Conservation (phyloP, 148 eudicot genomes). For the Vaccinium darrowii region DNA sequence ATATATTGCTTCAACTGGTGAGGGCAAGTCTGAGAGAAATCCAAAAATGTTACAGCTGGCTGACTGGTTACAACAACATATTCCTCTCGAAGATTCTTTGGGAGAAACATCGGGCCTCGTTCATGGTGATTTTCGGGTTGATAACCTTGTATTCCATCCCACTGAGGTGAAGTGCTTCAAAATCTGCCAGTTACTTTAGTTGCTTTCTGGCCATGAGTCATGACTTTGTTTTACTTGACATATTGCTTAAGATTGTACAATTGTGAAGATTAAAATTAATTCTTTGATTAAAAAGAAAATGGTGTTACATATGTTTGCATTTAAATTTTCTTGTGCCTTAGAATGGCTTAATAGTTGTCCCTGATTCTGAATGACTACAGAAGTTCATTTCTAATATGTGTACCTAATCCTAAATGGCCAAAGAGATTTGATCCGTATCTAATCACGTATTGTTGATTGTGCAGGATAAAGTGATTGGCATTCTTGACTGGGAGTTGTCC, state of each 20-base stretch:
- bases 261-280: not conserved
- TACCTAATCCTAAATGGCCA: not conserved
- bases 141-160: slow-evolving; percentile 96
- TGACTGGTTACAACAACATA: slow-evolving; percentile 68
- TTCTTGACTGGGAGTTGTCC: slow-evolving; percentile 97
- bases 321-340: not conserved
- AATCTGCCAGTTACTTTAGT: not conserved
- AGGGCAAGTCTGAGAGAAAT: slow-evolving; percentile 71
- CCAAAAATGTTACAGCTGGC: slow-evolving; percentile 75
- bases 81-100: slow-evolving; percentile 84
- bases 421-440: not conserved
- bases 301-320: not conserved
- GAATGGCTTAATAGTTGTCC: not conserved
- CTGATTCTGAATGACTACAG: not conserved
- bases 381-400: not conserved
- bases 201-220: not conserved
- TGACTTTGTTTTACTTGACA: slow-evolving; percentile 6
- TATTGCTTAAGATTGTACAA: not conserved
- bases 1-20: slow-evolving; percentile 77
- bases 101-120: slow-evolving; percentile 73
- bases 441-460: slow-evolving; percentile 11
- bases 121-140: slow-evolving; percentile 97
- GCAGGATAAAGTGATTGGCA: slow-evolving; percentile 96
- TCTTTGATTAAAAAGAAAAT: not conserved
- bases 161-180: slow-evolving; percentile 54